phyloP scores from a whole-genome alignment of 73 alveolate species.

The Tetrahymena elliotti region DNA sequence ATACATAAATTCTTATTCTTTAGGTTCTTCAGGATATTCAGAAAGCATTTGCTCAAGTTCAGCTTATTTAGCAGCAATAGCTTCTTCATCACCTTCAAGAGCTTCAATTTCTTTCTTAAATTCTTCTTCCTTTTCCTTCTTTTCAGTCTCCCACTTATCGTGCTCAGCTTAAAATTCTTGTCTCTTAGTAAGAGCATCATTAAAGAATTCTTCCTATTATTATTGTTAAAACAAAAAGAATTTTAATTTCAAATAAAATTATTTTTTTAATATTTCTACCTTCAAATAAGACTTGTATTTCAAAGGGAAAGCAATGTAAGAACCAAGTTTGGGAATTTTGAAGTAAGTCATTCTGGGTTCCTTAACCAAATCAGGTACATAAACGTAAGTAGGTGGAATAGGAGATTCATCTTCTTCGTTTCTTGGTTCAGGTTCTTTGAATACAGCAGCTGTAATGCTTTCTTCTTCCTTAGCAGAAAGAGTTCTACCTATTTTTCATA shows the following conservation, averaged over 20 bases:
- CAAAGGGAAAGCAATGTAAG: conserved; percentile 75
- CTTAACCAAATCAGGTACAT: conserved; percentile 74
- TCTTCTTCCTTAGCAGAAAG: conserved; percentile 37
- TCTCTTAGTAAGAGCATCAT: conserved; percentile 73
- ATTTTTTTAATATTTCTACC: neutral
- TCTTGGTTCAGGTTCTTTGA: conserved; percentile 33
- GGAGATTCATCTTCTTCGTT: conserved; percentile 25
- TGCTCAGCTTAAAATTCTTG: conserved; percentile 55
- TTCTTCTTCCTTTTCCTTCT: conserved; percentile 46
- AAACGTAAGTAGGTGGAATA: conserved; percentile 46
- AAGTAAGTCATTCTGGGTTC: conserved; percentile 74
- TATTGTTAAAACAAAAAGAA: neutral
- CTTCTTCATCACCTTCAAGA: conserved; percentile 76
- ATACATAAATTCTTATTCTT: conserved; percentile 57
- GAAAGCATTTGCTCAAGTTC: conserved; percentile 55
- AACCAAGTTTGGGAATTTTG: conserved; percentile 84
- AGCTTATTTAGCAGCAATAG: conserved; percentile 50
- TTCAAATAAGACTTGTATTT: conserved; percentile 57
- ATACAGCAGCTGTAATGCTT: conserved; percentile 81
- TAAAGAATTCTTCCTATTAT: conserved; percentile 62
- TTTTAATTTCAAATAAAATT: too few species aligned
- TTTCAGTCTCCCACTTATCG: conserved; percentile 73
- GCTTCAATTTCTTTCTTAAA: conserved; percentile 57
- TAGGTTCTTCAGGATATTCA: conserved; percentile 56
- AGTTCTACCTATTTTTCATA: neutral